A percentile compares a stretch with the other conserved stretches of the same genome.
Conservation (phyloP, 495 filamentous ascomycete species). For the Baudoinia panamericana region DNA sequence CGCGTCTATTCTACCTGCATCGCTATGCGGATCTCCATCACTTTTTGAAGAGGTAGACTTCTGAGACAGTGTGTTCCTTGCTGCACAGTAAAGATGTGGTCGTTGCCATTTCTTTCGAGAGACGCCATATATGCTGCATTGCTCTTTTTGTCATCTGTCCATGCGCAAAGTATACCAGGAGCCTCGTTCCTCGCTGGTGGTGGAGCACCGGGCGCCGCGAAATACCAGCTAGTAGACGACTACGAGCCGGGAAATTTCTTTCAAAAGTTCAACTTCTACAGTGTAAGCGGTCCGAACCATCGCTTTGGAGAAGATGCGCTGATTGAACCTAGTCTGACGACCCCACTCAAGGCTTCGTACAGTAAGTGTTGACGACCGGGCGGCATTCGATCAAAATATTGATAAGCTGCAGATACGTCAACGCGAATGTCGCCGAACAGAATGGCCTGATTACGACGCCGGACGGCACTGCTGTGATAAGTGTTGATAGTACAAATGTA, state of each 20-base stretch:
- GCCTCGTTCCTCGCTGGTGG: constrained; percentile 10
- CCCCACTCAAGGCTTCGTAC: constrained; percentile 27
- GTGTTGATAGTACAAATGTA: constrained; percentile 17
- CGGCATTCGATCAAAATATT: neutral
- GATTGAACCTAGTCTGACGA: constrained; percentile 13
- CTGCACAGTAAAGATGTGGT: constrained; percentile 9
- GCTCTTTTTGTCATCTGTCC: constrained; percentile 4
- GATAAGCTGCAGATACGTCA: constrained; percentile 12
- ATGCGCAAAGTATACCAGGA: constrained; percentile 8
- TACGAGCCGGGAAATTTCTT: constrained; percentile 22
- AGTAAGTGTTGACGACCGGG: constrained; percentile 12
- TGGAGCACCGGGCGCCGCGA: constrained; percentile 9
- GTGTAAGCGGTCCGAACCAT: constrained; percentile 2
- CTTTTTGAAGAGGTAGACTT: neutral
- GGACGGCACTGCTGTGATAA: constrained; percentile 10
- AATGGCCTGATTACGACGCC: constrained; percentile 17
- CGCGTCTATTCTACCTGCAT: constrained; percentile 1
- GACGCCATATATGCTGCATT: neutral
- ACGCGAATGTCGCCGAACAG: constrained; percentile 16
- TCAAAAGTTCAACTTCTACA: constrained; percentile 27
- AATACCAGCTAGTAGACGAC: constrained; percentile 19
- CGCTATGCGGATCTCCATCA: neutral
- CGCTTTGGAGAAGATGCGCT: neutral
- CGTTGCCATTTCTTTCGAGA: constrained; percentile 18
- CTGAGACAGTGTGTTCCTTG: neutral